Percentiles rank a stretch among this genome's conserved stretches.
These are phyloP conservation scores for Fraxinus sp. DNA, from an alignment of 305 asterid genomes.

Conservation along the genomic window DNA sequence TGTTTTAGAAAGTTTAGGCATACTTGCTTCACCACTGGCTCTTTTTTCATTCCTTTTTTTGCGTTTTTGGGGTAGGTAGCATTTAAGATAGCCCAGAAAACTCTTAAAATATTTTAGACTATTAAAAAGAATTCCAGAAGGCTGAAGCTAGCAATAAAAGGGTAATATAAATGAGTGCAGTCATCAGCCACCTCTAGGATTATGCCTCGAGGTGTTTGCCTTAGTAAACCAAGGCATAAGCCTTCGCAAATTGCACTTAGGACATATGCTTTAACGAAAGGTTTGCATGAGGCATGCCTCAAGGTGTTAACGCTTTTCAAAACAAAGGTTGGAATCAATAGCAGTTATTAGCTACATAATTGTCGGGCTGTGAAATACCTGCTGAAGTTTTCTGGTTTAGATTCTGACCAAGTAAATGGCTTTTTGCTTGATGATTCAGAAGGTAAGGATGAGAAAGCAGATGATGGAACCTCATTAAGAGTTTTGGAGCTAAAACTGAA, in stretches of 20 bases:
- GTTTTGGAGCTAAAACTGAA: slow-evolving; percentile 41
- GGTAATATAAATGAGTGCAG: background rate
- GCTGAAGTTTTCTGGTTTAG: slow-evolving; percentile 35
- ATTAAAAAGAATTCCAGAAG: background rate
- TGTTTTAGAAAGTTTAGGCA: background rate
- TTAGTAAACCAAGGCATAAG: background rate
- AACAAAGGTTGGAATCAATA: slow-evolving; percentile 3
- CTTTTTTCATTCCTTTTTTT: background rate
- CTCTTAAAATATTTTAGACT: background rate
- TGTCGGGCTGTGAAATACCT: slow-evolving; percentile 27
- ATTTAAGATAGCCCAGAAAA: background rate
- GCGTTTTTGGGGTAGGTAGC: background rate
- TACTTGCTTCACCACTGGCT: background rate
- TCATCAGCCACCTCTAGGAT: background rate
- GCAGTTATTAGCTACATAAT: slow-evolving; percentile 10
- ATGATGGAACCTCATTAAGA: slow-evolving; percentile 33
- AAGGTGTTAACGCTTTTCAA: background rate
- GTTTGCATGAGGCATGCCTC: background rate
- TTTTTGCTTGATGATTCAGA: slow-evolving; percentile 26
- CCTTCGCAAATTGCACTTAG: background rate
- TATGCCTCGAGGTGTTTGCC: background rate
- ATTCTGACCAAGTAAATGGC: slow-evolving; percentile 24
- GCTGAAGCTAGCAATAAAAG: background rate
- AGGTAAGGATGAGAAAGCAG: slow-evolving; percentile 23
- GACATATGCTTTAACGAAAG: background rate